These are phyloP conservation scores for Odontarrhena argentea DNA, from an alignment of 345 rosid genomes.

Conservation along the genomic window DNA sequence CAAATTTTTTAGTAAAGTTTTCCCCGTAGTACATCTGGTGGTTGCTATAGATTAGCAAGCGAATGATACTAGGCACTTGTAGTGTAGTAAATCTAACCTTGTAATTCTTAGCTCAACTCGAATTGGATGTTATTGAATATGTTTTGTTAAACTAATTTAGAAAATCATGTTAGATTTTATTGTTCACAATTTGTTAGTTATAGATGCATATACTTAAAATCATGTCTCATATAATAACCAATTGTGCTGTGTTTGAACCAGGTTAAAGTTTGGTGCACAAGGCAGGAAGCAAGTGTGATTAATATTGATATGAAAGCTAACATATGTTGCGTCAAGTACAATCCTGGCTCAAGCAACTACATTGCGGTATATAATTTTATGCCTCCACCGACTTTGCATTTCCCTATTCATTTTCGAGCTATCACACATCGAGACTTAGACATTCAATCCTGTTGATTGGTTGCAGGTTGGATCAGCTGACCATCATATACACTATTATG, in stretches of 20 bases:
- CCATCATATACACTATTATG: constrained; percentile 89
- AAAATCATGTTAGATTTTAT: constrained; percentile 12
- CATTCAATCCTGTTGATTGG: constrained; percentile 22
- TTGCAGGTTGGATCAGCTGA: constrained; percentile 97
- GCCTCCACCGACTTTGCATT: constrained; percentile 17
- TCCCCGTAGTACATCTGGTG: background rate
- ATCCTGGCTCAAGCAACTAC: constrained; percentile 94
- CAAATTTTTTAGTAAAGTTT: background rate
- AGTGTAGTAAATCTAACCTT: background rate
- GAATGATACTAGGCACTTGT: constrained; percentile 4
- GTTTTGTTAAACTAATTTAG: constrained; percentile 3
- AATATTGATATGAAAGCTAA: constrained; percentile 99
- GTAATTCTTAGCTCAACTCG: background rate
- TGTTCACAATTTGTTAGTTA: background rate
- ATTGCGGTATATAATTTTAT: constrained; percentile 70
- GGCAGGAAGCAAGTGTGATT: constrained; percentile 88
- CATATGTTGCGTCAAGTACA: constrained; percentile 96
- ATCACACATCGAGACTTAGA: constrained; percentile 15
- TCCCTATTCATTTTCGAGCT: constrained; percentile 11
- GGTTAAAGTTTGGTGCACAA: constrained; percentile 99
- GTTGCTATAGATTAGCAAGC: background rate
- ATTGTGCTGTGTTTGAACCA: constrained; percentile 40
- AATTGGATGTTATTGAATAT: background rate
- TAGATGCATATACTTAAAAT: background rate
- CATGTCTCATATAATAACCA: constrained; percentile 7